Evolutionary conservation across 352 stramenopile species (phyloP).

Genomic region (Globisporangium perplexum): DNA sequence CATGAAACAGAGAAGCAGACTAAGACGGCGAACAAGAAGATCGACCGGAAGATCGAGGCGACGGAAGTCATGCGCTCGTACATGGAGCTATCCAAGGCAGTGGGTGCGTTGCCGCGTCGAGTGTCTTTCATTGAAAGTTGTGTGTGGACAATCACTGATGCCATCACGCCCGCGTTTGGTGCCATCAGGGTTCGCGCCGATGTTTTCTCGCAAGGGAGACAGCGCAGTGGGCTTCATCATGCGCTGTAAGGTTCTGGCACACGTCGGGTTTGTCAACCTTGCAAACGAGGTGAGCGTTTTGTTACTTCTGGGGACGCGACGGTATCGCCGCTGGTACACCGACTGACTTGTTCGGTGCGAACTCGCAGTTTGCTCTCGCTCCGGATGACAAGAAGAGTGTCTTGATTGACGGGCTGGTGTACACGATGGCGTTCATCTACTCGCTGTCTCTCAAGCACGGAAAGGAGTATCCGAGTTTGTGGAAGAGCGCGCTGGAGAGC

Average conservation of each 20-base stretch:
- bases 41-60: conserved; percentile 23
- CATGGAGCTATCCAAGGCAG: conserved; percentile 26
- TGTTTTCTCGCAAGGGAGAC: conserved; percentile 50
- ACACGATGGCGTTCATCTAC: conserved; percentile 37
- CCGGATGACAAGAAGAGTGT: conserved; percentile 28
- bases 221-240: conserved; percentile 23
- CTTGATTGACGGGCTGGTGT: conserved; percentile 55
- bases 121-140: not conserved
- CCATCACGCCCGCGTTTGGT: not conserved
- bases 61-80: conserved; percentile 29
- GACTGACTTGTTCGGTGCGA: not conserved
- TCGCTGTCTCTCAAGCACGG: conserved; percentile 38
- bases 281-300: conserved; percentile 34
- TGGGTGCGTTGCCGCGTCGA: conserved; percentile 13
- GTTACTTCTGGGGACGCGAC: not conserved
- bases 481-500: conserved; percentile 29
- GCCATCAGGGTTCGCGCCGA: conserved; percentile 23
- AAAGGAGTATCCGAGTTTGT: conserved; percentile 41
- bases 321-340: no score
- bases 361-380: conserved; percentile 27
- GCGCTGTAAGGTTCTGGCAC: conserved; percentile 36
- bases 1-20: conserved; percentile 29
- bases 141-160: not conserved
- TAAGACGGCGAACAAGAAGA: conserved; percentile 15
- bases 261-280: conserved; percentile 40